phyloP scores from a whole-genome alignment of 208 protist species.

The Leishmania arabica region DNA sequence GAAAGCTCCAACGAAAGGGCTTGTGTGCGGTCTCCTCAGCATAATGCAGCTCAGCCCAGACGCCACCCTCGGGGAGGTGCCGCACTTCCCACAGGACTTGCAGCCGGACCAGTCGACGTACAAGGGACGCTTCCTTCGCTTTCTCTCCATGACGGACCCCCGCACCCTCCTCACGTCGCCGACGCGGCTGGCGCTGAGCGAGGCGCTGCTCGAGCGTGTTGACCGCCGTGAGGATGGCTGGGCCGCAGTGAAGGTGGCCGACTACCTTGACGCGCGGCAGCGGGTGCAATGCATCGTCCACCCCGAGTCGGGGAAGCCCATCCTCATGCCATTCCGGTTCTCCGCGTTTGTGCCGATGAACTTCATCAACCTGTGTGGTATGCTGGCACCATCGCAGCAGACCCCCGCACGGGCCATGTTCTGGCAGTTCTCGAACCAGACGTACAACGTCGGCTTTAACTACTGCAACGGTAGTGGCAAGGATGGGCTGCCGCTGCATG shows the following conservation, averaged over 20 bases:
- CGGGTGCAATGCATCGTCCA: constrained; percentile 71
- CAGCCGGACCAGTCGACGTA: constrained; percentile 46
- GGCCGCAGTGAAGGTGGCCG: constrained; percentile 27
- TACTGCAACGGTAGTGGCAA: constrained; percentile 90
- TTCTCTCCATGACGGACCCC: constrained; percentile 56
- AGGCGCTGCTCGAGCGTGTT: constrained; percentile 36
- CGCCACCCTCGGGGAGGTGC: constrained; percentile 39
- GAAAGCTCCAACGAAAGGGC: neutral
- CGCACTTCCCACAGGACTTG: constrained; percentile 43
- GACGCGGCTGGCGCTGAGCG: constrained; percentile 29
- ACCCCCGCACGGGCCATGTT: constrained; percentile 65
- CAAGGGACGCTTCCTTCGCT: constrained; percentile 38
- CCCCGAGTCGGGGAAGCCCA: constrained; percentile 74
- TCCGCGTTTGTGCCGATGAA: constrained; percentile 91
- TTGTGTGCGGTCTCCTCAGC: neutral
- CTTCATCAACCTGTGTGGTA: constrained; percentile 77
- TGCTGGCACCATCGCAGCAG: constrained; percentile 71
- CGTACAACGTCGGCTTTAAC: constrained; percentile 92
- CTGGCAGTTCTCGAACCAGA: constrained; percentile 92
- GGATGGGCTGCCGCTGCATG: constrained; percentile 54
- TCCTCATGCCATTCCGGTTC: constrained; percentile 83
- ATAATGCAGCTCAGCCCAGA: neutral
- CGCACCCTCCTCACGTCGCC: constrained; percentile 49
- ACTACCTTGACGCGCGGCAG: constrained; percentile 47
- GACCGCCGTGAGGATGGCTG: constrained; percentile 32